These are phyloP conservation scores for Penicillium sp. DNA, from an alignment of 2,329 filamentous ascomycete species.

Conservation along the genomic window DNA sequence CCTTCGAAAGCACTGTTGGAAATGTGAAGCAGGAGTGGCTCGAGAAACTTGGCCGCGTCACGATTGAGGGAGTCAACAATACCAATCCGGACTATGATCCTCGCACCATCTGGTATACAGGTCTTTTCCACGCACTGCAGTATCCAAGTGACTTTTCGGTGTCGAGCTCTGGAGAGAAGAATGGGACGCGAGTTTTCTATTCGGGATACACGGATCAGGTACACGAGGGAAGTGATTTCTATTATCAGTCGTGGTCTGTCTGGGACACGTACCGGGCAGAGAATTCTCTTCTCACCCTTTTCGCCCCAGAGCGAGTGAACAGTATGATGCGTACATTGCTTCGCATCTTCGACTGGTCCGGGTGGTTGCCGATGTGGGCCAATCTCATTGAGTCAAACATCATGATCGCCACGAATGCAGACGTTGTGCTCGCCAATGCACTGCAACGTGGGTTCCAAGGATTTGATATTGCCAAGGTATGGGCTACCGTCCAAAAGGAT, in stretches of 20 bases:
- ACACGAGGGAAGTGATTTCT: conserved; percentile 51
- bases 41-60: conserved; percentile 53
- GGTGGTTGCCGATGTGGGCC: conserved; percentile 57
- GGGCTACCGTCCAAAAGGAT: conserved; percentile 53
- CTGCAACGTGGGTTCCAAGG: conserved; percentile 50
- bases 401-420: conserved; percentile 58
- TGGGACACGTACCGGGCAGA: conserved; percentile 59
- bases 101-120: conserved; percentile 55
- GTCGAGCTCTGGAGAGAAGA: conserved; percentile 37
- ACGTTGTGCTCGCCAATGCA: conserved; percentile 57
- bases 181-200: conserved; percentile 46
- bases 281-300: conserved; percentile 54
- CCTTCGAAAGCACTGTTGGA: conserved; percentile 50
- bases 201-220: conserved; percentile 56
- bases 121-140: conserved; percentile 55
- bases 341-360: conserved; percentile 55
- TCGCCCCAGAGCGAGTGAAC: conserved; percentile 55
- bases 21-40: conserved; percentile 53
- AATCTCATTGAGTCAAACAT: conserved; percentile 59
- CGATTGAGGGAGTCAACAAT: conserved; percentile 51
- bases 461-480: conserved; percentile 54
- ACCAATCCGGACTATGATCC: conserved; percentile 52
- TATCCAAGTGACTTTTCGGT: conserved; percentile 58
- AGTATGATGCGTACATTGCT: conserved; percentile 56
- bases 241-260: conserved; percentile 59